phyloP scores from a whole-genome alignment of 1,284 basidiomycete species.

The Tilletia caries region DNA sequence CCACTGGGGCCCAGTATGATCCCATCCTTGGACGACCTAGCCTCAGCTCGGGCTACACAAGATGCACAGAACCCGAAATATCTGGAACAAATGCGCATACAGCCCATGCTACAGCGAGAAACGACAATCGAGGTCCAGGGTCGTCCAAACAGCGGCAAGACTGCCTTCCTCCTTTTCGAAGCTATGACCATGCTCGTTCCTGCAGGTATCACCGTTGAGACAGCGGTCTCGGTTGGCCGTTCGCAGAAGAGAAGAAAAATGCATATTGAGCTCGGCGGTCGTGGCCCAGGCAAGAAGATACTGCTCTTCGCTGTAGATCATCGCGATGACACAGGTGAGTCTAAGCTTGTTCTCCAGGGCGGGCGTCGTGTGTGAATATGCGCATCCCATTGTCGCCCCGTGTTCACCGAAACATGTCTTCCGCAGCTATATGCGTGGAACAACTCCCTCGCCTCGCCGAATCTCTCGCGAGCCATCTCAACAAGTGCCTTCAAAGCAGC shows the following conservation, averaged over 20 bases:
- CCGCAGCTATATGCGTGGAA: too few species aligned
- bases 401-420: too few species aligned
- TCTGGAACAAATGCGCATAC: neutral
- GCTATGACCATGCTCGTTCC: neutral
- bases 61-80: neutral
- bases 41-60: too few species aligned
- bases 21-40: too few species aligned
- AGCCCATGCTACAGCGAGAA: neutral
- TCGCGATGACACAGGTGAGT: neutral
- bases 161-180: neutral
- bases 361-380: too few species aligned
- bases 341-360: too few species aligned
- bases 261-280: neutral
- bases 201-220: neutral
- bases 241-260: neutral
- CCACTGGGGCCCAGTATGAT: too few species aligned
- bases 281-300: neutral
- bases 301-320: neutral
- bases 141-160: neutral
- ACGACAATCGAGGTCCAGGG: slow-evolving; percentile 4
- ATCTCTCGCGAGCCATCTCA: neutral
- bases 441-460: too few species aligned
- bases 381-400: too few species aligned
- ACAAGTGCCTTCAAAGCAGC: neutral
- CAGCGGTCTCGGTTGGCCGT: neutral